Conservation (phyloP, 23 red algal genomes). For the Gracilariopsis chorda region DNA sequence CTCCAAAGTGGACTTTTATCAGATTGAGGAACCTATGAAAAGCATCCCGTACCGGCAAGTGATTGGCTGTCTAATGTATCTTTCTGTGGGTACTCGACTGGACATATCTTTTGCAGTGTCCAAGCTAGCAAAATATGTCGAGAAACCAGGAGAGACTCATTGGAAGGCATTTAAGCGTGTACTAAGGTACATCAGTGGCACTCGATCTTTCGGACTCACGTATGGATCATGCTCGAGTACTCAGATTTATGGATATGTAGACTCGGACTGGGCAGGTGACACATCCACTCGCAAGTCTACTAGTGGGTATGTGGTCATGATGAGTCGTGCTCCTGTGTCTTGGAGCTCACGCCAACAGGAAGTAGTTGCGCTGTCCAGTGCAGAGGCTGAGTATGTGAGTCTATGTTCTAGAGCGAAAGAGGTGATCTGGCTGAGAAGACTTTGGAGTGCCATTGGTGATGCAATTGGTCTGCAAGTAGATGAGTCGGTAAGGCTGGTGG, state of each 20-base stretch:
- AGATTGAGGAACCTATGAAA: background rate
- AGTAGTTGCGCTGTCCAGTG: too few species aligned
- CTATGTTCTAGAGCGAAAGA: too few species aligned
- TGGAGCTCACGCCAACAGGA: too few species aligned
- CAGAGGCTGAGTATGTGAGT: too few species aligned
- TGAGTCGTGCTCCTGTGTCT: background rate
- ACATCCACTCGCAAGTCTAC: background rate
- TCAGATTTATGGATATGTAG: slow-evolving; percentile 6
- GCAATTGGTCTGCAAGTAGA: too few species aligned
- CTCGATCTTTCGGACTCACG: background rate
- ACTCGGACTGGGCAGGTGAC: slow-evolving; percentile 7
- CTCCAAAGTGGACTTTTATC: background rate
- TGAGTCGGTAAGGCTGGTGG: too few species aligned
- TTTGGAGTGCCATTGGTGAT: too few species aligned
- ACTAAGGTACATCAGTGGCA: slow-evolving; percentile 6
- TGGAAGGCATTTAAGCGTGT: slow-evolving; percentile 34
- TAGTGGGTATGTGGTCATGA: slow-evolving; percentile 34
- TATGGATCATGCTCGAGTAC: background rate
- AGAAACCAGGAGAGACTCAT: background rate
- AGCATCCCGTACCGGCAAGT: background rate
- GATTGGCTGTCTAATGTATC: slow-evolving; percentile 40
- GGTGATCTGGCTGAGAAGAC: too few species aligned
- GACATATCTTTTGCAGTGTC: too few species aligned
- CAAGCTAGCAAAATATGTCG: background rate
- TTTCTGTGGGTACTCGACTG: slow-evolving; percentile 38